Evolutionary conservation across 106 monocot genomes (phyloP).

Genomic region (Phalaenopsis aphrodite): DNA sequence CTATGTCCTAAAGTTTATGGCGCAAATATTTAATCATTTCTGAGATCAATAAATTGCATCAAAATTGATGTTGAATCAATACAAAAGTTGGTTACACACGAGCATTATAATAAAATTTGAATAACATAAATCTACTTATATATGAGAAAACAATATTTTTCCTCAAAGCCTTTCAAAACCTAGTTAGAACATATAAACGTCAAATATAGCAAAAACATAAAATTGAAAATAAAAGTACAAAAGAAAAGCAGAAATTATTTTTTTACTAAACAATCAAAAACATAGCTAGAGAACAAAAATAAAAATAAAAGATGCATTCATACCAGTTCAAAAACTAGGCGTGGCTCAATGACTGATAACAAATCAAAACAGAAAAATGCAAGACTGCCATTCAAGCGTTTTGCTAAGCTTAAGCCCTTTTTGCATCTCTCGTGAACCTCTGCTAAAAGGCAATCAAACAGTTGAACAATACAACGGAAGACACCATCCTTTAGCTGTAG

Average conservation of each 20-base stretch:
- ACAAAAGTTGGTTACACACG: too few species aligned
- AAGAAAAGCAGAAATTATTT: neutral
- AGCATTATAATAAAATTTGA: neutral
- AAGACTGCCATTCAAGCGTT: constrained; percentile 85
- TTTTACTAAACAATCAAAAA: neutral
- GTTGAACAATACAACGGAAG: constrained; percentile 90
- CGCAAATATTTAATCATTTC: too few species aligned
- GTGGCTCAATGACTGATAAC: constrained; percentile 84
- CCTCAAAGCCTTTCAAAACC: neutral
- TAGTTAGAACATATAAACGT: neutral
- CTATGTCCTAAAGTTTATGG: too few species aligned
- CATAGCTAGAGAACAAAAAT: neutral
- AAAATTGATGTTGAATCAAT: too few species aligned
- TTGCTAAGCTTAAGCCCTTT: constrained; percentile 94
- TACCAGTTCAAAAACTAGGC: constrained; percentile 99
- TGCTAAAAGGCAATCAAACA: constrained; percentile 93
- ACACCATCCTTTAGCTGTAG: constrained; percentile 94
- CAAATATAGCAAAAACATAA: neutral
- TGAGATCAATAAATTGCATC: too few species aligned
- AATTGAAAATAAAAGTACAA: neutral
- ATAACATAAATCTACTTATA: neutral
- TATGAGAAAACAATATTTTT: neutral
- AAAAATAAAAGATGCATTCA: neutral
- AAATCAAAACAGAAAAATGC: constrained; percentile 98
- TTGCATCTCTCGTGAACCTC: constrained; percentile 99